Evolutionary conservation across 2,329 filamentous ascomycete species (phyloP), one percentile per base, ranked within the genome.

Genomic region (Hymenoscyphus infarciens): DNA sequence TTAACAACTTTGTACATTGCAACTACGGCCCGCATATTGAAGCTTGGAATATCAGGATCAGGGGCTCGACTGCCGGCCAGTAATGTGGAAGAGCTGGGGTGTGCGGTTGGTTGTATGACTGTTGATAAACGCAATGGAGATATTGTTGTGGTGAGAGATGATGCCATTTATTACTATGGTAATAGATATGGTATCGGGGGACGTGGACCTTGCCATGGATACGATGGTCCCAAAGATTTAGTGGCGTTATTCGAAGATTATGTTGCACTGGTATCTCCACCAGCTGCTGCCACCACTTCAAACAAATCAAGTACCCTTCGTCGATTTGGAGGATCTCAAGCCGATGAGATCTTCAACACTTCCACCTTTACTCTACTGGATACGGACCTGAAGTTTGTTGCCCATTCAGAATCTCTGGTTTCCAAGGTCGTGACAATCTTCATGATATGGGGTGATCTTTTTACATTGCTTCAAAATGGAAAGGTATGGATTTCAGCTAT

Each of bases 21-120:
- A 3, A 99, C 95, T 0, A 97, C 93, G 0, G 89, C 87, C 33
- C 87, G 92, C 54, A 92, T 99, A 62, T 79, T 97, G 68, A 96
- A 92, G 62, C 81, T 99, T 56, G 85, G 91, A 2, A 91, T 98
- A 66, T 91, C 92, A 10, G 92, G 92, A 27, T 89, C 90, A 75
- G 93, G 93, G 0, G 93, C 97, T 75, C 92, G 93, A 16, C 89
- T 96, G 69, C 90, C 93, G 4, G 90, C 94, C 3, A 89, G 93
- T 68, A 91, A 91, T 0, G 82, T 98, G 19, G 95, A 98, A 74
- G 93, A 98, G 72, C 82, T 85, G 19, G 95, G 95, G 1, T 98
- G 94, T 72, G 93, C 86, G 11, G 86, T 96, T n/a, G 93, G 92
- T 0, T 99, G 96, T 75, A 97, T 99, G 91, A 90, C 92, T 0